Base-by-base conservation (phyloP, 225 moss, liverwort and hornwort species). In the Rhytidiadelphus loreus region DNA sequence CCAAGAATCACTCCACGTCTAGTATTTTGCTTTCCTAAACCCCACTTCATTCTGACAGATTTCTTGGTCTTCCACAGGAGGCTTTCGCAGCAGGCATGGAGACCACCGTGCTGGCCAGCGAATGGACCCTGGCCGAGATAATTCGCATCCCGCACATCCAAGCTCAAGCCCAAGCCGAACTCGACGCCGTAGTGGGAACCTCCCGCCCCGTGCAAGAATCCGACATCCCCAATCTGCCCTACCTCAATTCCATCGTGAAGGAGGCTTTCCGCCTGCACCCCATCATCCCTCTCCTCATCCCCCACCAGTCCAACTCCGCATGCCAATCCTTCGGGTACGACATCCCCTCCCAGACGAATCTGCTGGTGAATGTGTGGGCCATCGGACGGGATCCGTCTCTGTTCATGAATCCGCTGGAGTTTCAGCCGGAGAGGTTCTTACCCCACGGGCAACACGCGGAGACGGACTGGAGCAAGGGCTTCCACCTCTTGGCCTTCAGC, bases 121-220 rank as follows among this genome's bases (percentile, higher is more conserved):
- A 93, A 80, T 94, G 94, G 94, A 80, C 92, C 48, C 64, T 94
- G 87, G 94, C 92, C 7, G 94, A 94, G 72, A 56, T 94, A 33
- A 78, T 93, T 23, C 82, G 78, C 77, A 81, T 87, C 50, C 88
- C 93, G 12, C 24, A 78, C 7, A 74, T 91, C 5, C 72, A 84
- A 72, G 44, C 78, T 35, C 77, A 77, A 82, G 91, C 84, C 6
- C 94, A 94, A 11, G 84, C 81, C 12, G 94, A 94, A 79, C 86
- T 94, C 37, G 89, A 92, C 18, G 72, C 72, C 20, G 85, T 93
- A 4, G 93, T 94, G 22, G 93, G 94, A 35, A 66, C 52, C 16
- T 77, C 83, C 13, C 90, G 92, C 32, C 33, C 63, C 16, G 90
- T 93, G 65, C 83, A 58, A 11, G 93, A 93, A 69, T 90, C 91